Evolutionary conservation across 495 filamentous ascomycete genomes (phyloP), one percentile per base, ranked within the genome.

Genomic region (Xanthoparmelia taractica): DNA sequence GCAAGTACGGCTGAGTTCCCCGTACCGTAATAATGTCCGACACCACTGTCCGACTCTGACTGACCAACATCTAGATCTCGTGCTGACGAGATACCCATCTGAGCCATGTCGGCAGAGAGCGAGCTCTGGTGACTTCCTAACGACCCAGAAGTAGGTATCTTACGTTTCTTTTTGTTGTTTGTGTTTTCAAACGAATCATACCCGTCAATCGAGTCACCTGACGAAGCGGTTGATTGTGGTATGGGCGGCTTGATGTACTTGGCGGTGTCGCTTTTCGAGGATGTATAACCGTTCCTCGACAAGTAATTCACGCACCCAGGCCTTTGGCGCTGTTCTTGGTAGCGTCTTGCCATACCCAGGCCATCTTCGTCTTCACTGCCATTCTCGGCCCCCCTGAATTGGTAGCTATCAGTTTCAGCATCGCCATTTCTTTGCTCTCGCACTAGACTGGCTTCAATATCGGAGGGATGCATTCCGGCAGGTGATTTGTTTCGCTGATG

Each of bases 101-200:
- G 84, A 38, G 86, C 83, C 72, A 79, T 80, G 73, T 82, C 84
- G 60, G 77, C 81, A 20, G 86, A 84, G 29, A 90, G 73, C 55
- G 77, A 79, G 29, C 78, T 82, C 65, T 85, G 84, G 61, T 91
- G 86, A 56, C 77, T 77, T 17, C 82, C 83, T 7, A 83, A 76
- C 58, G 84, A 86, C 6, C 86, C 88, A n/a, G 90, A 87, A 0
- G 89, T 89, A 7, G 95, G 95, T 36, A 97, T 97, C 75, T 99
- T 99, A 63, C 95, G 84, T 74, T 99, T 98, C 78, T 97, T 98
- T 75, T 99, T 99, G 73, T 99, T 97, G 72, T 96, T 97, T 58
- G 91, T 96, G 68, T 99, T 97, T 72, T 99, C 94, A 69, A 96
- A 95, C 23, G 89, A 92, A 71, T 97, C 95, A 72, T 97, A 97